Conservation (phyloP, 805 yeast genomes). For the Candida rishiriensis region DNA sequence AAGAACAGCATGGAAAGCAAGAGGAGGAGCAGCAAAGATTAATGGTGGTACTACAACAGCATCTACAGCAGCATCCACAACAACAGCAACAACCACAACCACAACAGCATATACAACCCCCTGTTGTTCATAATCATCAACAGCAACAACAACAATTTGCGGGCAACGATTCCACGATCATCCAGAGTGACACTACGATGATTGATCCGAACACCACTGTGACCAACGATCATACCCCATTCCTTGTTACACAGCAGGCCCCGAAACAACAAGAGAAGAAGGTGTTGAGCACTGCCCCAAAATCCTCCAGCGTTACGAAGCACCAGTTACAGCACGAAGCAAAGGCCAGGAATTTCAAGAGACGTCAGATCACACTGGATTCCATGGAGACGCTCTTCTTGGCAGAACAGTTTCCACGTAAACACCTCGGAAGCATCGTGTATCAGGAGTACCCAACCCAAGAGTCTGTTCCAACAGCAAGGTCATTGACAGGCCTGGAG, state of each 20-base stretch:
- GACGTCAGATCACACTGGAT: conserved; percentile 25
- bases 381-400: conserved; percentile 36
- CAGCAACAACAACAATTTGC: conserved; percentile 1
- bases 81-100: no score
- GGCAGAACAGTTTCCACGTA: conserved; percentile 40
- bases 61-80: background rate
- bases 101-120: background rate
- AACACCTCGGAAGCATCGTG: conserved; percentile 48
- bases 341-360: conserved; percentile 1
- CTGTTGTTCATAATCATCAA: background rate
- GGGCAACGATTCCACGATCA: conserved; percentile 23
- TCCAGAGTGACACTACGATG: conserved; percentile 25
- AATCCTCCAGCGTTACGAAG: background rate
- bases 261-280: conserved; percentile 3
- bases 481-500: conserved; percentile 16
- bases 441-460: conserved; percentile 56
- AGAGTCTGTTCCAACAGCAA: conserved; percentile 25
- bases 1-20: no score
- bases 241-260: conserved; percentile 1
- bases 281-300: background rate
- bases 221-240: conserved; percentile 14
- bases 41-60: no score
- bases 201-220: conserved; percentile 22
- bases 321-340: conserved; percentile 4
- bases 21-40: no score